A percentile compares a stretch with the other conserved stretches of the same genome.
Evolutionary conservation across 768 basidiomycete species (phyloP).

Genomic region (Boletus sp.): DNA sequence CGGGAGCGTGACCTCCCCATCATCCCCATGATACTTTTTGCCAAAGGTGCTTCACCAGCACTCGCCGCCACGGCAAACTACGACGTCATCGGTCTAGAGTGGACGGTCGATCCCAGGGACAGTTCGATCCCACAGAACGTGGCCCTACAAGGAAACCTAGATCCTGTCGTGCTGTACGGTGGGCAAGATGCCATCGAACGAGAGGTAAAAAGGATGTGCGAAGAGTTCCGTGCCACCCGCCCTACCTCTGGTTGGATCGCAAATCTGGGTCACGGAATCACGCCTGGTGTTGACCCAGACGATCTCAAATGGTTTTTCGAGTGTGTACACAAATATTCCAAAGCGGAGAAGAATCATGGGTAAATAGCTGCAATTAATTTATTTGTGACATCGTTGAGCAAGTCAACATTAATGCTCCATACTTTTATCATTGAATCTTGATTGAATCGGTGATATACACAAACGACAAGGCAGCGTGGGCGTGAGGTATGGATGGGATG

Average conservation of each 20-base stretch:
- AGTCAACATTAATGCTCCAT: slow-evolving; percentile 7
- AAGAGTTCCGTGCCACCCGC: slow-evolving; percentile 61
- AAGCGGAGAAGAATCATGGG: slow-evolving; percentile 7
- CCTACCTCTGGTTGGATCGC: slow-evolving; percentile 83
- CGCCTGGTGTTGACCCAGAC: slow-evolving; percentile 92
- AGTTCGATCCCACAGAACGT: slow-evolving; percentile 57
- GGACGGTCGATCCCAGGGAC: slow-evolving; percentile 78
- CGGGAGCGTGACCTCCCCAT: slow-evolving; percentile 47
- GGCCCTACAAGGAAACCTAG: slow-evolving; percentile 89
- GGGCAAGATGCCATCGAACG: slow-evolving; percentile 83
- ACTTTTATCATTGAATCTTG: slow-evolving; percentile 12
- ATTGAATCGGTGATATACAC: slow-evolving; percentile 20
- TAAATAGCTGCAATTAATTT: not conserved
- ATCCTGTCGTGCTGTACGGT: slow-evolving; percentile 85
- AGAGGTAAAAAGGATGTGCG: slow-evolving; percentile 80
- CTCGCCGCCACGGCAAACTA: slow-evolving; percentile 71
- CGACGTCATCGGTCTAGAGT: slow-evolving; percentile 89
- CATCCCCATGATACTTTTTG: slow-evolving; percentile 88
- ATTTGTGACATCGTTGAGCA: not conserved
- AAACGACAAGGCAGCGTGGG: slow-evolving; percentile 14
- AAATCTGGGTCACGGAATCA: slow-evolving; percentile 96
- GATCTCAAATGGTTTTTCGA: slow-evolving; percentile 90
- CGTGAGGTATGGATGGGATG: slow-evolving; percentile 12
- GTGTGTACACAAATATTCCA: slow-evolving; percentile 83
- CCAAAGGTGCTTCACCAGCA: slow-evolving; percentile 88